These are phyloP conservation scores for Thinopyrum elongatum DNA, from an alignment of 176 grass and related monocot genomes.

Conservation along the genomic window DNA sequence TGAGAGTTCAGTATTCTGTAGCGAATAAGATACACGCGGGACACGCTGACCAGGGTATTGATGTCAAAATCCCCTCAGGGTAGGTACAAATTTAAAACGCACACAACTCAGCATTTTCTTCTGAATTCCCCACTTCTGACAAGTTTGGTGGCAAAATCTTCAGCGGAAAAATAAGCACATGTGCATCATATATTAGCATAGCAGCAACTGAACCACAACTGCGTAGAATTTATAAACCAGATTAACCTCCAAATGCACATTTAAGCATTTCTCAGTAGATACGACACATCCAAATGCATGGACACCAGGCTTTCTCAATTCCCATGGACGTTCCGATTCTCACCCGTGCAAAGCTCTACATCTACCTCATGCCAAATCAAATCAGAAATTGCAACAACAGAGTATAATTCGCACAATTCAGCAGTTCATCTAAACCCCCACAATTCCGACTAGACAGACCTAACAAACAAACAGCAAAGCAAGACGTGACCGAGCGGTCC, in stretches of 20 bases:
- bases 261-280: background rate
- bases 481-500: background rate
- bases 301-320: background rate
- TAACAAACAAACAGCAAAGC: background rate
- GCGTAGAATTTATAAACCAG: background rate
- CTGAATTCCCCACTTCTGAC: background rate
- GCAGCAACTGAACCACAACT: background rate
- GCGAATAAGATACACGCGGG: background rate
- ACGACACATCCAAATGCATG: background rate
- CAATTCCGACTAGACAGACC: background rate
- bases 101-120: background rate
- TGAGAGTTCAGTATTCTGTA: background rate
- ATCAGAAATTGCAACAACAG: background rate
- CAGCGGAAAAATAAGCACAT: background rate
- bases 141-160: background rate
- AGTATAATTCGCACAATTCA: background rate
- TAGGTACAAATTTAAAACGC: background rate
- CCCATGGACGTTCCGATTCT: background rate
- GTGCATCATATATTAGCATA: background rate
- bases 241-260: slow-evolving; percentile 2
- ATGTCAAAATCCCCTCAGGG: background rate
- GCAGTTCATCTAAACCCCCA: background rate
- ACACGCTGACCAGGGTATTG: background rate
- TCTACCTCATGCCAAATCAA: slow-evolving; percentile 4
- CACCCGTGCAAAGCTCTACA: background rate